Base-by-base conservation (phyloP, 768 basidiomycete species). In the Symmetrospora coprosmae region DNA sequence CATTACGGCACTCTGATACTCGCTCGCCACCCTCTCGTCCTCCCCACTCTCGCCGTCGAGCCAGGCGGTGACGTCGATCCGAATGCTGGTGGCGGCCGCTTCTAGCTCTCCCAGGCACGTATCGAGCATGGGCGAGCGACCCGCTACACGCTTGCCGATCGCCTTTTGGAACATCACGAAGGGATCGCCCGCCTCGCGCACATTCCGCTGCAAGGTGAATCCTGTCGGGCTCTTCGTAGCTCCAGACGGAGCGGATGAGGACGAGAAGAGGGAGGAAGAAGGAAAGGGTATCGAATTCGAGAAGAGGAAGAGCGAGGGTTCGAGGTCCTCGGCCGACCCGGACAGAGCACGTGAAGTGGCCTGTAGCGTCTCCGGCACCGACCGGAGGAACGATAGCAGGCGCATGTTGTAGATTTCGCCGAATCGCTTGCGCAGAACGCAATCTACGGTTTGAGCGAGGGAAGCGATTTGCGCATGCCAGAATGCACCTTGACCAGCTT, bases 101-200 rank as follows among this genome's bases (percentile, higher is more conserved):
- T 68, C 67, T 23, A 68, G 50, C 40, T 60, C 47, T 2, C 27
- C 23, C 4, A 68, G 2, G 9, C 66, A 65, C 4, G 8, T 16
- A 30, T 65, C 65, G 19, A 67, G 16, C 1, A 66, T 47, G 17
- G 66, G 67, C 1, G 28, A 38, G 11, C 67, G 58, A 0, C 63
- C 66, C 4, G 17, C 33, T 0, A 67, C 56, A n/a, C 65, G 31
- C 38, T 64, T 64, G 11, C 28, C 19, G 2, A 66, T 52, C 9
- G 46, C 46, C 5, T 23, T 25, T n/a, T 61, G 19, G 61, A 68
- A 68, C 6, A 38, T 14, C 9, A 37, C 50, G 60, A 68, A 64
- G n/a, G 67, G 64, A 23, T 64, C 63, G 23, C 8, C 8, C 19
- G 21, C 1, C 8, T 11, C n/a, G n/a, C n/a, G n/a, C n/a, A n/a